Evolutionary conservation across 768 basidiomycete species (phyloP).

Genomic region (Boletus sp.): DNA sequence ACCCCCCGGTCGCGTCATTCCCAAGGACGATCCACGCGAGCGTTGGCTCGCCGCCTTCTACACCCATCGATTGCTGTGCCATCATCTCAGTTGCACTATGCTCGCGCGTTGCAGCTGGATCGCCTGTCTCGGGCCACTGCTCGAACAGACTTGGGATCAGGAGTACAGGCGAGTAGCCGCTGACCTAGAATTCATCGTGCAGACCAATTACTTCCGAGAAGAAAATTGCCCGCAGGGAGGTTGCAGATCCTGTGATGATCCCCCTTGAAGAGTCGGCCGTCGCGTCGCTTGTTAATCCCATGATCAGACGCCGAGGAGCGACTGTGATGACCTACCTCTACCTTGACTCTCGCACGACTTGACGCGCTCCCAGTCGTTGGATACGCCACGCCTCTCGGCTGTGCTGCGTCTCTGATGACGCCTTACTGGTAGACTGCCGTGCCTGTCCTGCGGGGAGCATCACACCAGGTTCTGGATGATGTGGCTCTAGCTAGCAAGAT

Average conservation of each 20-base stretch:
- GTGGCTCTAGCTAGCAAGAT: background rate
- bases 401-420: background rate
- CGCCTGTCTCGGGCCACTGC: too few species aligned
- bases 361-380: background rate
- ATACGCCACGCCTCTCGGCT: background rate
- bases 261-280: background rate
- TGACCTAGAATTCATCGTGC: background rate
- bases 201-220: background rate
- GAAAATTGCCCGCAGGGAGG: background rate
- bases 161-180: background rate
- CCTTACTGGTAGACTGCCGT: background rate
- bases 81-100: background rate
- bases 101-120: background rate
- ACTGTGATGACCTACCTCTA: background rate
- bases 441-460: background rate
- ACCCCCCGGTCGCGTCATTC: too few species aligned
- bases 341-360: background rate
- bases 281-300: too few species aligned
- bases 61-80: background rate
- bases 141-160: background rate
- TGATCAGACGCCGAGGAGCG: background rate
- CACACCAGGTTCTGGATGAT: background rate
- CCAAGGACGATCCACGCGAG: background rate
- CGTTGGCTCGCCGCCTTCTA: background rate
- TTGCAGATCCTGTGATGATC: background rate